Conservation (phyloP, 306 rosid genomes). For the Clitoria ternatea region DNA sequence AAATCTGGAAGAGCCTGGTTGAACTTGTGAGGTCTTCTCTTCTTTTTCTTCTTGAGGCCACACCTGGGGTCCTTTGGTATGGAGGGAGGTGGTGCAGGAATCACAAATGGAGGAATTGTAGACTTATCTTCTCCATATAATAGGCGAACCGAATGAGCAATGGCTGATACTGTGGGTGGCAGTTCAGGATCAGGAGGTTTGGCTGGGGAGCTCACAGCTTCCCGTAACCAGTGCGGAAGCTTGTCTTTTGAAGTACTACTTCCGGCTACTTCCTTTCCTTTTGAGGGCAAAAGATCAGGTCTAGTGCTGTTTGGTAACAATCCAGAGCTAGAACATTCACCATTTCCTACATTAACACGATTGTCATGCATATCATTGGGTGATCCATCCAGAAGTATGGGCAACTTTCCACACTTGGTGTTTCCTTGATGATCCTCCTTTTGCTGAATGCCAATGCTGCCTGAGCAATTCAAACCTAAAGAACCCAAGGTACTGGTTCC, state of each 20-base stretch:
- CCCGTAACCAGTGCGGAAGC: conserved; percentile 98
- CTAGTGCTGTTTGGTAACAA: conserved; percentile 47
- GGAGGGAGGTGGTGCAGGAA: conserved; percentile 88
- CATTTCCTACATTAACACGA: conserved; percentile 41
- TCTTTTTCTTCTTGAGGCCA: conserved; percentile 61
- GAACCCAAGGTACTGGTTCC: conserved; percentile 70
- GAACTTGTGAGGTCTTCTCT: conserved; percentile 44
- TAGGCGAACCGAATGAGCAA: conserved; percentile 87
- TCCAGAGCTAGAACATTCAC: conserved; percentile 51
- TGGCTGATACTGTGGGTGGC: conserved; percentile 88
- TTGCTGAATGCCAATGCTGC: conserved; percentile 37
- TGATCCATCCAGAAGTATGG: conserved; percentile 66
- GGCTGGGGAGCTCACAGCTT: conserved; percentile 76
- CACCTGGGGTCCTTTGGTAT: conserved; percentile 89
- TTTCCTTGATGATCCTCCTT: conserved; percentile 60
- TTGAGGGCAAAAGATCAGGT: conserved; percentile 31
- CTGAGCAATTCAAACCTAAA: conserved; percentile 58
- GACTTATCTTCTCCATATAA: conserved; percentile 81
- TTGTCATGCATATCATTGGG: conserved; percentile 42
- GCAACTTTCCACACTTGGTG: conserved; percentile 55
- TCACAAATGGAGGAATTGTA: conserved; percentile 83
- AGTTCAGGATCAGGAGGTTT: conserved; percentile 73
- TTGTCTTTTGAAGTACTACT: conserved; percentile 69
- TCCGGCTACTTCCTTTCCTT: conserved; percentile 59
- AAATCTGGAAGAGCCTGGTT: conserved; percentile 40